Base-by-base conservation (phyloP, 2,329 filamentous ascomycete species). In the Ophiostoma quercus region DNA sequence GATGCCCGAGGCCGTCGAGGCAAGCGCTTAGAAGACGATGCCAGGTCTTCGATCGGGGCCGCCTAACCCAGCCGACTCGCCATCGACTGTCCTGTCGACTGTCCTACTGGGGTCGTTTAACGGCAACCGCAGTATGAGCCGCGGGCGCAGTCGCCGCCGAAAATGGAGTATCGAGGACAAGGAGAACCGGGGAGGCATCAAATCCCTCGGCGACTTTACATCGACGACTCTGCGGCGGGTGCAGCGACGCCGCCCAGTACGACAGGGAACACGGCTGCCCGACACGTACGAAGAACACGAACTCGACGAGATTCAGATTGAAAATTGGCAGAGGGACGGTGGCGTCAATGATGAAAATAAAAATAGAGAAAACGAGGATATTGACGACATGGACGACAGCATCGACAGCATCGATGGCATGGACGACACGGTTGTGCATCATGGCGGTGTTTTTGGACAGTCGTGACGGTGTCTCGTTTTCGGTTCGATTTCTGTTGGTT, bases 1-100 rank as follows among this genome's bases (percentile, higher is more conserved):
- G 75, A 79, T 76, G 68, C 76, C 75, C 69, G 77, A 79, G 72
- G 77, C 75, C 57, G 74, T 76, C 41, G 78, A 79, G 72, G 79
- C 77, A 73, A 76, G 76, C 72, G 78, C 78, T 73, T 79, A 79
- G 78, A 74, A 73, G 73, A 77, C 75, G 69, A 73, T 75, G 54
- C 70, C 66, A 1, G 71, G 71, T 11, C 68, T 73, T 9, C 70
- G 71, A 32, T 70, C 73, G 68, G 43, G 47, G 41, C 66, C 74
- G 51, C 72, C 72, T 6, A 70, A 70, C 41, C 74, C 74, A 47
- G 72, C 74, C 9, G 72, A 72, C 9, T 71, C 73, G 34, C 76
- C 77, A 7, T 74, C 73, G 54, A 76, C 76, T 60, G 73, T 75
- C n/a, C 69, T 78, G 70, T 73, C 77, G 47, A 76, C 75, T 51